Evolutionary conservation across 2,329 filamentous ascomycete genomes (phyloP).

Genomic region (Fusarium marasasianum): DNA sequence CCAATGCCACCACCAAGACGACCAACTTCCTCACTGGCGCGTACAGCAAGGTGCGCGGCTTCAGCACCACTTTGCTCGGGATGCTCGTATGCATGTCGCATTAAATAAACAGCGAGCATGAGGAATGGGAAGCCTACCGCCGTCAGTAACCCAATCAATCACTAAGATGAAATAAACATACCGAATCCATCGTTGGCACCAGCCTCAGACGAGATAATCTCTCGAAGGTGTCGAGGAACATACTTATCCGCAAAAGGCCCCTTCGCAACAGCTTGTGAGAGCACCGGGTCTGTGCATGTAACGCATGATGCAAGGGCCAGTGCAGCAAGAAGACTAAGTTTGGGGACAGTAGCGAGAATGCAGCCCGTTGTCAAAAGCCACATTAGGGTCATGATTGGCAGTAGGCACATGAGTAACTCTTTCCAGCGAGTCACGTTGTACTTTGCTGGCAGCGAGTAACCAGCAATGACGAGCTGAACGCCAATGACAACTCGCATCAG

Average conservation of each 20-base stretch:
- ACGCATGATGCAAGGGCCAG: constrained; percentile 69
- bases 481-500: constrained; percentile 69
- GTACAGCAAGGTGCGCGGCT: constrained; percentile 21
- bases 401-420: constrained; percentile 63
- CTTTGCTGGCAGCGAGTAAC: constrained; percentile 68
- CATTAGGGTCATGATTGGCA: constrained; percentile 70
- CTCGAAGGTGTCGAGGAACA: constrained; percentile 64
- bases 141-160: rapidly evolving
- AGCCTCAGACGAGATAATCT: constrained; percentile 70
- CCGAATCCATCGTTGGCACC: constrained; percentile 71
- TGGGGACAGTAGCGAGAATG: constrained; percentile 63
- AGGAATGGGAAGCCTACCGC: constrained; percentile 61
- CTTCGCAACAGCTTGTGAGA: constrained; percentile 42
- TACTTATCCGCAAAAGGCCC: constrained; percentile 64
- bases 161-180: rapidly evolving
- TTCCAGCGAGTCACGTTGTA: constrained; percentile 61
- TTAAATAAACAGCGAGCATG: constrained; percentile 46
- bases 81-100: constrained; percentile 11
- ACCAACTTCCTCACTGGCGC: constrained; percentile 52
- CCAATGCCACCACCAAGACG: constrained; percentile 61
- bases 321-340: constrained; percentile 61
- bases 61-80: neutral
- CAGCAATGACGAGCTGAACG: constrained; percentile 70
- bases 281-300: constrained; percentile 60
- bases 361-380: constrained; percentile 68